Evolutionary conservation across 345 rosid genomes (phyloP).

Genomic region (Geranium rotundifolium): DNA sequence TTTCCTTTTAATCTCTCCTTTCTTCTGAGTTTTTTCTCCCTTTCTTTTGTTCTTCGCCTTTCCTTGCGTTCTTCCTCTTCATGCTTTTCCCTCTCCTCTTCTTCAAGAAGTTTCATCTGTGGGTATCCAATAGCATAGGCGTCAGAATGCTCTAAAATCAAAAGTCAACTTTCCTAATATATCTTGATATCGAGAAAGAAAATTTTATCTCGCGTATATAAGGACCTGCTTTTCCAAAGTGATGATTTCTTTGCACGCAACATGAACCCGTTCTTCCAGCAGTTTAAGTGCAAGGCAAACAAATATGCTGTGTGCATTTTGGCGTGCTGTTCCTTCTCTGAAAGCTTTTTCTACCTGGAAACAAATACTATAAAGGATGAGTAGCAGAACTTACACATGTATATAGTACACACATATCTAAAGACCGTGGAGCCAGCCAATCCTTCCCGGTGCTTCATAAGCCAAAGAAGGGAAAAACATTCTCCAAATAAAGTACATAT

Average conservation of each 20-base stretch:
- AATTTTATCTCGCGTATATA: too few relatives aligned
- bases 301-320: constrained; percentile 96
- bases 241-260: constrained; percentile 92
- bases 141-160: too few relatives aligned
- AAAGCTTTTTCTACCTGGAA: constrained; percentile 95
- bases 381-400: too few relatives aligned
- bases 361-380: background rate
- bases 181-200: too few relatives aligned
- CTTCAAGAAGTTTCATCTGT: constrained; percentile 64
- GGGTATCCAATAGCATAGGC: too few relatives aligned
- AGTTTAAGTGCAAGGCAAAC: constrained; percentile 73
- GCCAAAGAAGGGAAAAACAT: too few relatives aligned
- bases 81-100: constrained; percentile 91
- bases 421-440: too few relatives aligned
- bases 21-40: constrained; percentile 85
- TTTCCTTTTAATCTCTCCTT: constrained; percentile 90
- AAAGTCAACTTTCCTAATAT: too few relatives aligned
- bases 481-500: too few relatives aligned
- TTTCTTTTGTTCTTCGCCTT: constrained; percentile 77
- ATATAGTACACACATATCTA: too few relatives aligned
- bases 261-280: constrained; percentile 83
- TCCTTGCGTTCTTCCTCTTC: constrained; percentile 93
- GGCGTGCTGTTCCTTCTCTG: constrained; percentile 96
- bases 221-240: constrained; percentile 88
- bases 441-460: too few relatives aligned